Evolutionary conservation across 2,329 filamentous ascomycete genomes (phyloP), one percentile per base, ranked within the genome.

Genomic region (Capronia americana): DNA sequence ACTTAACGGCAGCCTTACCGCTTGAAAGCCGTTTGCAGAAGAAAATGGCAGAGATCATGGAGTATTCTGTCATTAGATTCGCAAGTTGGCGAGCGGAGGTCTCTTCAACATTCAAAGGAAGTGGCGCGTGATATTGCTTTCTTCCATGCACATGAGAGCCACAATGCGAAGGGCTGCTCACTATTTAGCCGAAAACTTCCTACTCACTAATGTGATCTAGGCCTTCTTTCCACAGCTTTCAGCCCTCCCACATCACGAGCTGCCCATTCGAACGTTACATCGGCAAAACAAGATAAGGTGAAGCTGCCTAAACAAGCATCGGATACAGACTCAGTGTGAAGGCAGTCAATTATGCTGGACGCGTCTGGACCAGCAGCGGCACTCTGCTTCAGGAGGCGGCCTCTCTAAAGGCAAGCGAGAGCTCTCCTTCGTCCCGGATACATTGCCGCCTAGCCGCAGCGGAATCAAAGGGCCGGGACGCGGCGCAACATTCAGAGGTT

Each of bases 401-500:
- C 17, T 51, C 48, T 51, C 3, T 10, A 24, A 24, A 28, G 20
- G 11, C 24, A 26, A 34, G 57, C 57, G 12, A 50, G 20, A 32
- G 26, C 41, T 30, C 24, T 24, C 11, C 41, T 48, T 30, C n/a
- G 57, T 12, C 48, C 17, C 28, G 26, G 26, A 44, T n/a, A 46
- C 44, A 32, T 10, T 11, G 12, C 26, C 34, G 44, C 57, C 17
- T 50, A 30, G 57, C 26, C 17, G 44, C 44, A 6, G 57, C 41
- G n/a, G 57, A 50, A 59, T 30, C 24, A 59, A 24, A 32, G 57
- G 46, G 6, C 23, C 28, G 11, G 26, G 10, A 46, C 44, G 23
- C 24, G 14, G 20, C 24, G 48, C 48, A 12, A 5, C 2, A 6
- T 4, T 10, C 14, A 12, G 20, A 26, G 4, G 20, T 14, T 28